Evolutionary conservation across 257 asterid genomes (phyloP).

Genomic region (Apocynum venetum): DNA sequence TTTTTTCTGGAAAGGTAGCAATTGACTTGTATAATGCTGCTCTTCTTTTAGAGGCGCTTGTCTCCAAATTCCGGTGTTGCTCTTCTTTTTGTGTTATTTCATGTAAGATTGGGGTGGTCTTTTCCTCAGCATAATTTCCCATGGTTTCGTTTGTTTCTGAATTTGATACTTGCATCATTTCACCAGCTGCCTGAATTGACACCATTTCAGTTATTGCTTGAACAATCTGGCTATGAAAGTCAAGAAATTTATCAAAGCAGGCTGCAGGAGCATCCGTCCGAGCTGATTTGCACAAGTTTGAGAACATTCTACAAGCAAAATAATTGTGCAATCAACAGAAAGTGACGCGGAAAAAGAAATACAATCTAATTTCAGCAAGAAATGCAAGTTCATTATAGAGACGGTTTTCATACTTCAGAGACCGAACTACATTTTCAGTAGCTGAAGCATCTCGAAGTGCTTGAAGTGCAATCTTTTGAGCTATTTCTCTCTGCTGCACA

Average conservation of each 20-base stretch:
- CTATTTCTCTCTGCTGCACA: conserved; percentile 75
- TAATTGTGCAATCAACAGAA: neutral
- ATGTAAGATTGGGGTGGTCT: conserved; percentile 29
- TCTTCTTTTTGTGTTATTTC: conserved; percentile 46
- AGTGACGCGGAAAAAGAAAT: neutral
- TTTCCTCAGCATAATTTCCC: conserved; percentile 17
- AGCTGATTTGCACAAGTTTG: conserved; percentile 71
- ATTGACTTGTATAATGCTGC: conserved; percentile 45
- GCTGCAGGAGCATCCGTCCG: conserved; percentile 54
- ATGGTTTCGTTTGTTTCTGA: conserved; percentile 18
- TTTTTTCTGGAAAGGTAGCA: conserved; percentile 45
- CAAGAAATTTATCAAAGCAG: conserved; percentile 68
- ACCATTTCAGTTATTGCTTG: conserved; percentile 75
- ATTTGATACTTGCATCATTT: conserved; percentile 30
- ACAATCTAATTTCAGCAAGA: neutral
- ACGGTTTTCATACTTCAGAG: conserved; percentile 47
- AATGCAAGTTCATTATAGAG: neutral
- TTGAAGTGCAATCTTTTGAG: conserved; percentile 90
- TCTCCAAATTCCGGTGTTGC: no score
- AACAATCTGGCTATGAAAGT: conserved; percentile 54
- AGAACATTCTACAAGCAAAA: conserved; percentile 51
- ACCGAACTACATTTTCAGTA: conserved; percentile 78
- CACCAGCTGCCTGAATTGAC: conserved; percentile 71
- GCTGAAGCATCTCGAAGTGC: conserved; percentile 96
- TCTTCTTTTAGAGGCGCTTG: conserved; percentile 50